Conservation (phyloP, 495 filamentous ascomycete species). For the Annulohypoxylon bovei region DNA sequence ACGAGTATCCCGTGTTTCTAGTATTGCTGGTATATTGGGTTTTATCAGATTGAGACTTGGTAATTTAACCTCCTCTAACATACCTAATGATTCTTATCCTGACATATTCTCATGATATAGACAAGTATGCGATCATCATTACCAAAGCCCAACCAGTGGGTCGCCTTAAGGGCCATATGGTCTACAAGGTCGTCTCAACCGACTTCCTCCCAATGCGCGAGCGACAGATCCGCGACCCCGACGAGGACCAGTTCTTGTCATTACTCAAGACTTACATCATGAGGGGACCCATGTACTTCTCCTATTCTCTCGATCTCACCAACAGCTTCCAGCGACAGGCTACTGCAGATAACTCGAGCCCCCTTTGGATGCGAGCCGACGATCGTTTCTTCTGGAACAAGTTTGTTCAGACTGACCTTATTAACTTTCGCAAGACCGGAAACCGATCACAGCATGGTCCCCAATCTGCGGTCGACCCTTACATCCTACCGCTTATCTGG, state of each 20-base stretch:
- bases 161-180: conserved; percentile 87
- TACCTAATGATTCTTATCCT: not conserved
- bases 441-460: conserved; percentile 66
- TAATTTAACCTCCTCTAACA: conserved; percentile 51
- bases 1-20: conserved; percentile 76
- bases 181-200: conserved; percentile 90
- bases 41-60: conserved; percentile 90
- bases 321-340: conserved; percentile 94
- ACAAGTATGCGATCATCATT: conserved; percentile 97
- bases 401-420: conserved; percentile 89
- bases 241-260: conserved; percentile 89
- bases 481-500: conserved; percentile 93
- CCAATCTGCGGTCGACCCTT: conserved; percentile 85
- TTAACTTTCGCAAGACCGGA: conserved; percentile 75
- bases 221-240: conserved; percentile 85
- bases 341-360: conserved; percentile 69
- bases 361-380: conserved; percentile 92
- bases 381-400: conserved; percentile 99
- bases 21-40: conserved; percentile 92
- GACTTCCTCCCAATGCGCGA: conserved; percentile 96
- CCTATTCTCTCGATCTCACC: conserved; percentile 93
- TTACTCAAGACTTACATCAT: conserved; percentile 82
- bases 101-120: conserved; percentile 55
- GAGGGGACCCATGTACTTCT: conserved; percentile 94
- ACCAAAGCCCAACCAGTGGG: conserved; percentile 94